Evolutionary conservation across 192 early-diverging fungal genomes (phyloP), one percentile per base, ranked within the genome.

Genomic region (Powellomyces hirtus): DNA sequence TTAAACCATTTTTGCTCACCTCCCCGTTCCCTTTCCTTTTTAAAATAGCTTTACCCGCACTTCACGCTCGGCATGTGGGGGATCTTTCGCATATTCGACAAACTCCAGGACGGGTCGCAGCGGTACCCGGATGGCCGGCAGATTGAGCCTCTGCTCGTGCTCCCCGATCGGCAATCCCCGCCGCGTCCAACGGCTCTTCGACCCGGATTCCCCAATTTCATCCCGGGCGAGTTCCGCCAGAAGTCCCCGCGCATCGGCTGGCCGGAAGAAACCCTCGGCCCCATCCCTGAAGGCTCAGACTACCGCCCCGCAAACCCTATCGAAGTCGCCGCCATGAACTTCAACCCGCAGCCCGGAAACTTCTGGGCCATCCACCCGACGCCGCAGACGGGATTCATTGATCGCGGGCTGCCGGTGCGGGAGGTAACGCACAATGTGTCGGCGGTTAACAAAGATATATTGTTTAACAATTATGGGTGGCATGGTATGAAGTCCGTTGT

Each of bases 381-480:
- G n/a, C 57, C 57, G 20, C 20, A 35, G 11, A 29, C 57, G 10
- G 57, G 57, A 6, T 26, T 29, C 29, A 59, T 59, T 11, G 57
- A 59, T 35, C 57, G n/a, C 34, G 57, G 57, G 7, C 6, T 59
- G 8, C 20, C 34, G 5, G 11, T 59, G 7, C 26, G 57, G 10
- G 38, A 29, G 14, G 40, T 63, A 5, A 30, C 18, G 10, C 35
- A 30, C 20, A 63, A 42, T n/a, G 30, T 63, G 7, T 51, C 42
- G 6, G 61, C 61, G 8, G 24, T 63, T 5, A 63, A 63, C 26
- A 16, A 30, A 46, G 45, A 63, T 45, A 63, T 63, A 5, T 22
- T 49, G 61, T 63, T 63, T 27, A 63, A 63, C 30, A 29, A 49
- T 5, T 63, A 46, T 27, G 61, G 61, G 7, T 63, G 61, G 61